These are phyloP conservation scores for Cladosporium austrohemisphaericum DNA, from an alignment of 2,329 filamentous ascomycete species.

Conservation along the genomic window DNA sequence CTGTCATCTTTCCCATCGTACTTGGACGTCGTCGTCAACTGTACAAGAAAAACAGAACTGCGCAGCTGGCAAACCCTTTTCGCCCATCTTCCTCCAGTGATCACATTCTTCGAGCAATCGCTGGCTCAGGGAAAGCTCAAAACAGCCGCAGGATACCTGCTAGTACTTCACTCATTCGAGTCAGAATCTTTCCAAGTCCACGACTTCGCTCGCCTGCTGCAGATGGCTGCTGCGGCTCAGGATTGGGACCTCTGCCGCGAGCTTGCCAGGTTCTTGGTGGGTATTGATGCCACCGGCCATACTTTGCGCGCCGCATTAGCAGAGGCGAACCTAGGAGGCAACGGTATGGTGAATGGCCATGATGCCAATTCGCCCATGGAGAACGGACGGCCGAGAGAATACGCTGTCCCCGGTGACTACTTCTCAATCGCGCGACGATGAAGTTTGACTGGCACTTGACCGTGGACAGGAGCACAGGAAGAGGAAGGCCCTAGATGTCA, in stretches of 20 bases:
- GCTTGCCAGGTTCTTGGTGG: slow-evolving; percentile 88
- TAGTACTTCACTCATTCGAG: slow-evolving; percentile 81
- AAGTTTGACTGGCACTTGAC: too few species aligned
- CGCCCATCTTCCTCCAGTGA: slow-evolving; percentile 80
- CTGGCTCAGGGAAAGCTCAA: slow-evolving; percentile 81
- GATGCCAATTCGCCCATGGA: not conserved
- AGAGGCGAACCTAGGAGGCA: slow-evolving; percentile 21
- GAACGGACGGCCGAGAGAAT: slow-evolving; percentile 1
- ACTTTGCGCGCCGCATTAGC: slow-evolving; percentile 69
- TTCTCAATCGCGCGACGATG: slow-evolving; percentile 4
- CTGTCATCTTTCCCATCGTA: slow-evolving; percentile 65
- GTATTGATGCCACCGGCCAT: slow-evolving; percentile 80
- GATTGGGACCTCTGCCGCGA: slow-evolving; percentile 98
- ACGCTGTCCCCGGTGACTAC: slow-evolving; percentile 5
- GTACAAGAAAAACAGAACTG: slow-evolving; percentile 93
- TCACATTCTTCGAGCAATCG: slow-evolving; percentile 90
- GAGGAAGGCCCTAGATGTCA: too few species aligned
- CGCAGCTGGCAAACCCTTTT: slow-evolving; percentile 94
- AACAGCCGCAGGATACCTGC: slow-evolving; percentile 92
- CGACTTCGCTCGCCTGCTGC: slow-evolving; percentile 72
- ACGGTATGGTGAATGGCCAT: not conserved
- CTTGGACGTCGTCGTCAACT: slow-evolving; percentile 92
- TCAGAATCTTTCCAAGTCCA: slow-evolving; percentile 51
- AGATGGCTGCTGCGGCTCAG: slow-evolving; percentile 73
- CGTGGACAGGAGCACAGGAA: too few species aligned